Base-by-base conservation (phyloP, 805 yeast genomes). In the Saturnispora quitensis region DNA sequence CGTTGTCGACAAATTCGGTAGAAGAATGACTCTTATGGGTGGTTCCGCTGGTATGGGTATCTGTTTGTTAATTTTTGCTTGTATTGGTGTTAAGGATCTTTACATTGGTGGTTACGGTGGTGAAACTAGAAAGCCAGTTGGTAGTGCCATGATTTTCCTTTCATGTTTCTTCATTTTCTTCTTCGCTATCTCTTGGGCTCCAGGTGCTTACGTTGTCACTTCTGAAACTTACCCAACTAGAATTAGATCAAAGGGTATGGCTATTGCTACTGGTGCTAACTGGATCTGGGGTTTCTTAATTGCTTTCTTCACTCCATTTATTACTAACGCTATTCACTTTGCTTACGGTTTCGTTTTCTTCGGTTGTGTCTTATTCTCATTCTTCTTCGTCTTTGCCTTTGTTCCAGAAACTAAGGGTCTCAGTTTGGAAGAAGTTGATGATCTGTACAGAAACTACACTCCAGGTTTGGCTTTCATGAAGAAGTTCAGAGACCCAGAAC, bases 181-280 rank as follows among this genome's bases (percentile, higher is more conserved):
- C 65, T 84, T 84, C 62, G 89, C 90, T 3, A 73, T 80, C 25
- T 80, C 89, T n/a, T 80, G 87, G 82, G 89, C 87, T 40, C 87
- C 89, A 52, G 79, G 81, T 55, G 78, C 80, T 36, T 83, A 75
- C 69, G 81, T 81, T 46, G 74, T 83, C 55, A 79, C 82, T 24
- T 77, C 86, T 44, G 90, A 84, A 66, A 69, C 82, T 43, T 84
- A 79, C 66, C 88, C 88, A 55, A 72, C 80, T 56, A 77, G 83
- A 69, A 79, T 82, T 58, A 78, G 81, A 67, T 68, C 78, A 34
- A 78, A 77, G 67, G 77, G 78, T 48, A 81, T 83, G 81, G 77
- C 84, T 20, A 73, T 80, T 58, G 83, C 86, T 47, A 73, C 82
- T 28, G 81, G 81, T 33, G 77, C 82, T 46, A 81, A 81, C 65